Base-by-base conservation (phyloP, 768 basidiomycete species). In the Lentinula edodes region DNA sequence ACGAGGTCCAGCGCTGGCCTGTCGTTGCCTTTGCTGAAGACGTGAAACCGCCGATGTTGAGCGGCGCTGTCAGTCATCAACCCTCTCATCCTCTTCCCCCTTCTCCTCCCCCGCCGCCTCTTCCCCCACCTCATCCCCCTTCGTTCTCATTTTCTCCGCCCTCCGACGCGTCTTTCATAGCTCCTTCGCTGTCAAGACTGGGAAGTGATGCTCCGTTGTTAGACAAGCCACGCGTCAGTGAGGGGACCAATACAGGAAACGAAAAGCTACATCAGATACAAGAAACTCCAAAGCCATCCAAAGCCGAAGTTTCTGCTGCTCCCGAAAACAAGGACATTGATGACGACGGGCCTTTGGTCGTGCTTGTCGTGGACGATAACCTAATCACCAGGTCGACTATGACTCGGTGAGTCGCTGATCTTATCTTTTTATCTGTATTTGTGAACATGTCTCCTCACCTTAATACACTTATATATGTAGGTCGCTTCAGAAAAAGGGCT, bases 301-400 rank as follows among this genome's bases (percentile, higher is more conserved):
- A 8, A 23, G 18, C 18, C 6, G 46, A 9, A 16, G 51, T 16
- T n/a, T 4, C 51, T 54, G 3, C 3, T 28, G 10, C 38, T 54
- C 5, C n/a, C 12, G 53, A n/a, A 5, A 13, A 4, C 12, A 12
- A 54, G 0, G 36, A 54, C 6, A 42, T 35, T 45, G 18, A 60
- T 51, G 39, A 56, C 63, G 10, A 36, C 45, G 62, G 62, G 6
- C 70, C 71, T 0, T 60, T 73, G 9, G 57, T 60, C 1, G 71
- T 68, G 1, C 67, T 74, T 3, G 70, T 73, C 6, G 73, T 74
- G 8, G 73, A 74, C 58, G 73, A 78, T 63, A 75, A 78, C 63
- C 28, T 66, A 2, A 66, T 78, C 8, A 78, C 77, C 12, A 69
- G 77, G 6, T 65, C 57, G 10, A 32, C 42, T 13, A 52, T 58